These are phyloP conservation scores for Pseudozyma hubeiensis DNA, from an alignment of 1,284 basidiomycete species.

Conservation along the genomic window DNA sequence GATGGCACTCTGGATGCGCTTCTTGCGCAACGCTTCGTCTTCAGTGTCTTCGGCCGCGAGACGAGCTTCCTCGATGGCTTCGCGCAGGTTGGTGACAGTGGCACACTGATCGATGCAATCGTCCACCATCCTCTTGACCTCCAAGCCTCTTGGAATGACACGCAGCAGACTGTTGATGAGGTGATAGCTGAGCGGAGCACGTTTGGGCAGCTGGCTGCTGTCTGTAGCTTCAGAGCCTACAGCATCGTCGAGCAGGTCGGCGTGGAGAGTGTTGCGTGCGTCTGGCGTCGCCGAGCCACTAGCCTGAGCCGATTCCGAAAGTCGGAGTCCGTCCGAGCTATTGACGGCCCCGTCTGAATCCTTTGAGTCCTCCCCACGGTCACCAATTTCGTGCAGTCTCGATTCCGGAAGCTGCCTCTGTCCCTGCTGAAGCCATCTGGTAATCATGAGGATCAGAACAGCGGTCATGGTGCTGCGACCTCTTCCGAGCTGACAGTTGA, in stretches of 20 bases:
- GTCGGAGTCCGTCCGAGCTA: constrained; percentile 18
- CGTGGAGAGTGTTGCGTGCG: constrained; percentile 34
- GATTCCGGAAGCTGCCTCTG: constrained; percentile 65
- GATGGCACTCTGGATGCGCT: constrained; percentile 66
- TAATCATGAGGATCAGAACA: constrained; percentile 86
- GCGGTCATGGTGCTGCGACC: constrained; percentile 93
- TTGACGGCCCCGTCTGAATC: neutral
- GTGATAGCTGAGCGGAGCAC: constrained; percentile 71
- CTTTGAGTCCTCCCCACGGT: constrained; percentile 9
- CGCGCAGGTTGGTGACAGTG: constrained; percentile 82
- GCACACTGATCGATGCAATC: constrained; percentile 87
- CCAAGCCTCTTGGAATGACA: constrained; percentile 88
- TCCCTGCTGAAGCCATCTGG: constrained; percentile 78
- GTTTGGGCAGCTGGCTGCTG: constrained; percentile 13
- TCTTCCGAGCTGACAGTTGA: constrained; percentile 95
- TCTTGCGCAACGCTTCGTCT: constrained; percentile 80
- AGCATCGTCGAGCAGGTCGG: constrained; percentile 31
- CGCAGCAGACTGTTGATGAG: constrained; percentile 81
- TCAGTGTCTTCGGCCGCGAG: constrained; percentile 80
- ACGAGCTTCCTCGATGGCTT: constrained; percentile 86
- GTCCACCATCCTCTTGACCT: constrained; percentile 88
- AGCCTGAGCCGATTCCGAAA: constrained; percentile 19
- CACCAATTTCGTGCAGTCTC: constrained; percentile 27
- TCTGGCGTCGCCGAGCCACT: constrained; percentile 26
- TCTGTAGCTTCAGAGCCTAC: constrained; percentile 1